Conservation (phyloP, 2,329 filamentous ascomycete genomes). For the Claviceps monticola region DNA sequence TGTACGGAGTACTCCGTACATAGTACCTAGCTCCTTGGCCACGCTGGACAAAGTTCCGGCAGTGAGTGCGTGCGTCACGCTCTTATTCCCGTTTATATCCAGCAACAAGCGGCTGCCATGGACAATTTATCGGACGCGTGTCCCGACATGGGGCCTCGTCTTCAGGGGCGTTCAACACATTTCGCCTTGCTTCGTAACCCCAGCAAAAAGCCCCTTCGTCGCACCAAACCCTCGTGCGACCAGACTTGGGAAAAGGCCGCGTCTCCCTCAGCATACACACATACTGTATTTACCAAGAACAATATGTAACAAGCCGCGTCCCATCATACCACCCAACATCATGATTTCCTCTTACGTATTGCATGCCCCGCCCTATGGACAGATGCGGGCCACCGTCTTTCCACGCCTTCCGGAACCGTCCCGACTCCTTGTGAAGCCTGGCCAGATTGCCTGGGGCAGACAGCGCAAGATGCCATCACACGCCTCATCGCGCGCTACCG, state of each 20-base stretch:
- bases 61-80: background rate
- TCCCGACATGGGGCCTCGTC: background rate
- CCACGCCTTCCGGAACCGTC: background rate
- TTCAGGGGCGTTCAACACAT: background rate
- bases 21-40: too few relatives aligned
- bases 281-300: background rate
- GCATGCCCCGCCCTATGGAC: background rate
- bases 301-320: background rate
- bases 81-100: slow-evolving; percentile 1
- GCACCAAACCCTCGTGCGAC: background rate
- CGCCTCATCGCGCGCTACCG: background rate
- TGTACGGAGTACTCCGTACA: too few relatives aligned
- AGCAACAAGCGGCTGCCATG: background rate
- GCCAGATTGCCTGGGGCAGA: background rate
- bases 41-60: too few relatives aligned
- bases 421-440: background rate
- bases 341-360: background rate
- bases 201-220: too few relatives aligned
- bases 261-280: too few relatives aligned
- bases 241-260: background rate
- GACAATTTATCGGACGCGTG: background rate
- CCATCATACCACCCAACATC: background rate
- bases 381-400: background rate
- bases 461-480: background rate
- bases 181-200: background rate